Evolutionary conservation across 352 stramenopile species (phyloP), one percentile per base, ranked within the genome.

Genomic region (Pythium aristosporum): DNA sequence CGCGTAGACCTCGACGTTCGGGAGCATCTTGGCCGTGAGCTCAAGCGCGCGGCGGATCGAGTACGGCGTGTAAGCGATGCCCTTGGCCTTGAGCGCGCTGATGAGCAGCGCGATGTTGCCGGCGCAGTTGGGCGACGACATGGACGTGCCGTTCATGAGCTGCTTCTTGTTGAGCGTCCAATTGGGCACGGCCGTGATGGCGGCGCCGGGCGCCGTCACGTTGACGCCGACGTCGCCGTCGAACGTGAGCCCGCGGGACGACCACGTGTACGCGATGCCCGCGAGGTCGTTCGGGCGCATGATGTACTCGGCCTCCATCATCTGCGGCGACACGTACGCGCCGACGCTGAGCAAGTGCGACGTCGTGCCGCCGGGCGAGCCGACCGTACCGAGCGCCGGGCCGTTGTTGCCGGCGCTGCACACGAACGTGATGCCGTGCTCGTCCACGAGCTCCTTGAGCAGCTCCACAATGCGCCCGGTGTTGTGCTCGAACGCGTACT

Each of bases 131-230:
- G 97, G 97, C 32, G 87, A 97, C 21, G 85, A 89, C 97, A 99
- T 99, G 61, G 87, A 98, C 32, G 97, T 99, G 39, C 97, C 97
- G 72, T 99, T 98, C 91, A 98, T 99, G 39, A 98, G 85, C 73
- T 96, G 83, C 68, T 96, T 97, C 69, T 97, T 97, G 78, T 97
- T 96, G 16, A 99, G 77, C 44, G 89, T 98, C 89, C 93, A 98
- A 68, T 97, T 96, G 6, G 96, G 95, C 39, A 99, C 92, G 0
- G 82, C 80, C 7, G 96, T 85, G 67, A 99, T 98, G 11, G 97
- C 97, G 53, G 93, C 96, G 8, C 97, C 97, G 0, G 97, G 97
- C 2, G 96, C 96, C 54, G 81, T 96, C 41, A 99, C 79, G 67
- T 94, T 89, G 23, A 98, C 94, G 25, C 96, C 95, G 43, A 92